Evolutionary conservation across 352 stramenopile genomes (phyloP), one percentile per base, ranked within the genome.

Genomic region (Phytophthora capsici): DNA sequence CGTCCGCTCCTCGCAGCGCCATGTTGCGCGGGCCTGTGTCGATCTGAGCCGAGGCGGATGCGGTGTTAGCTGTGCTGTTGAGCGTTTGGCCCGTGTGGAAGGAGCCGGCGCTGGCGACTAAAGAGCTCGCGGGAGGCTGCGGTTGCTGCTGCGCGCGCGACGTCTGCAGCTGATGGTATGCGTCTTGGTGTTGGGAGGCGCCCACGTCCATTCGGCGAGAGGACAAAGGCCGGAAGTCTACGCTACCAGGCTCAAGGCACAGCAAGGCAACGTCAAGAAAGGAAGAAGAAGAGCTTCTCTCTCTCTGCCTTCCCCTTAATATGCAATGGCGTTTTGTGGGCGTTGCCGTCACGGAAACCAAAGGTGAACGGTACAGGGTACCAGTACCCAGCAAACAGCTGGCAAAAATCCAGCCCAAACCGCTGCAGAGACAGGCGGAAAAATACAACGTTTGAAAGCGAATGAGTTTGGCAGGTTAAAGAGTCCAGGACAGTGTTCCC

Each of bases 131-230:
- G 28, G 28, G 28, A 14, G 28, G 28, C 28, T 10, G 28, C 9
- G 28, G 28, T 13, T 34, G 28, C 28, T 58, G 36, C 38, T 60
- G 58, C 43, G 59, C 51, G 36, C 65, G 69, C 20, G 69, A 78
- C 26, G 69, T 78, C 64, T 72, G 69, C 48, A 78, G 56, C 46
- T 78, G 55, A 22, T 61, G 69, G 30, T 81, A 78, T 40, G 66
- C 72, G 72, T 69, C 70, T 53, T 64, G 52, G 9, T 54, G 47
- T 40, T 63, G 49, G 4, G 56, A 19, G 12, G 28, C 45, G 61
- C 63, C 61, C 44, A 50, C 65, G 50, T 74, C 57, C 73, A 81
- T 81, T 55, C 38, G 28, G 48, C 41, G 17, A 45, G 34, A 30
- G 23, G 12, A 28, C 7, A 28, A 6, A 19, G 32, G 10, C 28